A percentile compares a stretch with the other conserved stretches of the same genome.
phyloP scores from a whole-genome alignment of 257 asterid genomes.

The Primulina tabacum region DNA sequence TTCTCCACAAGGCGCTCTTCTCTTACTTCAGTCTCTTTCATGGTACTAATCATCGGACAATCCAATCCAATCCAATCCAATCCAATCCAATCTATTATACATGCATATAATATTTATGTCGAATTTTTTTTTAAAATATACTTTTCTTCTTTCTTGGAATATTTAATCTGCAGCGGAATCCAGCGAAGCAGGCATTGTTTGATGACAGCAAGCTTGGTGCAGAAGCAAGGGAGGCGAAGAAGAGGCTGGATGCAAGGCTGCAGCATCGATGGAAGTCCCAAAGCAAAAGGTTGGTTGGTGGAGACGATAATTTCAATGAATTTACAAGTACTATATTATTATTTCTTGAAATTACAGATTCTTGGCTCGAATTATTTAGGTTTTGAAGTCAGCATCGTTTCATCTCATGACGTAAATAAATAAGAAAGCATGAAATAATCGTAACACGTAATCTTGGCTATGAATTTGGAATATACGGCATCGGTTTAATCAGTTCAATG shows the following conservation, averaged over 20 bases:
- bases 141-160: background rate
- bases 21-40: slow-evolving; percentile 28
- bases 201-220: slow-evolving; percentile 32
- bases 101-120: background rate
- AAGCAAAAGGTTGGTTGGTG: slow-evolving; percentile 9
- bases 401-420: too few relatives aligned
- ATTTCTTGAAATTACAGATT: too few relatives aligned
- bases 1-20: slow-evolving; percentile 22
- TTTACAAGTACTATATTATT: too few relatives aligned
- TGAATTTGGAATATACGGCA: too few relatives aligned
- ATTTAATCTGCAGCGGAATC: slow-evolving; percentile 29
- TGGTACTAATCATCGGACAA: slow-evolving; percentile 23
- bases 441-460: too few relatives aligned
- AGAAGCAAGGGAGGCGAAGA: slow-evolving; percentile 38
- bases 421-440: too few relatives aligned
- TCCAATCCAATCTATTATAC: too few relatives aligned
- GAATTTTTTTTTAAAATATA: background rate
- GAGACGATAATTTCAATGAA: background rate
- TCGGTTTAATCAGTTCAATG: too few relatives aligned
- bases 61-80: too few relatives aligned
- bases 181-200: slow-evolving; percentile 5
- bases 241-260: slow-evolving; percentile 35
- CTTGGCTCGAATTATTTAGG: background rate
- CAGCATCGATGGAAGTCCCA: slow-evolving; percentile 25
- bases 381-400: background rate